A percentile compares a stretch with the other conserved stretches of the same genome.
Conservation (phyloP, 768 basidiomycete species). For the Cystobasidium tubakii region DNA sequence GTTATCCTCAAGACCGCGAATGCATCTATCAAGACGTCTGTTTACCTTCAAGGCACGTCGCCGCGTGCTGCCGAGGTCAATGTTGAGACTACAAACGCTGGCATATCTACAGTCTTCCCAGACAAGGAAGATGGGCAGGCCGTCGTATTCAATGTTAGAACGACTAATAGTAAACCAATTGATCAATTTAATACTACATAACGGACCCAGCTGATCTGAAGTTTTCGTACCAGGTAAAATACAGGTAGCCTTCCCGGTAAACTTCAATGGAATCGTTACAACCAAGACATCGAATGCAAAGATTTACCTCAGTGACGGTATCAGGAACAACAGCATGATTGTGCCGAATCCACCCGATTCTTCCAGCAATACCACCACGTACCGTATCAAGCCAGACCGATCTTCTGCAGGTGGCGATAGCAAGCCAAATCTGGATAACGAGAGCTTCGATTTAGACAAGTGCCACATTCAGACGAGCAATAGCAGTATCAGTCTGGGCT, state of each 20-base stretch:
- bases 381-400: not conserved
- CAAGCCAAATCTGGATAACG: not conserved
- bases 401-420: not conserved
- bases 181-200: not conserved
- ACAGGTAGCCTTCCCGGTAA: not conserved
- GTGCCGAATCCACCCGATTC: not conserved
- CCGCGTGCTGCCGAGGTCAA: not conserved
- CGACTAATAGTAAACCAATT: not conserved
- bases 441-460: not conserved
- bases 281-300: not conserved
- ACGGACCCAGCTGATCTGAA: not conserved
- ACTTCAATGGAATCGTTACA: not conserved
- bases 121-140: not conserved
- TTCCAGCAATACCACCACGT: not conserved
- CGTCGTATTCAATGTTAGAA: not conserved
- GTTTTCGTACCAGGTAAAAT: not conserved
- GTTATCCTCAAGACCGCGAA: not conserved
- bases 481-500: not conserved
- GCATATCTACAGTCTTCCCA: not conserved
- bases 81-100: not conserved
- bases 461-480: not conserved
- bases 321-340: conserved; percentile 3
- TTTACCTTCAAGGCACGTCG: not conserved
- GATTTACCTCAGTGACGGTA: not conserved
- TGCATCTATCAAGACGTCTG: not conserved